phyloP scores from a whole-genome alignment of 768 basidiomycete genomes.

The Hirschioporus abietinus region DNA sequence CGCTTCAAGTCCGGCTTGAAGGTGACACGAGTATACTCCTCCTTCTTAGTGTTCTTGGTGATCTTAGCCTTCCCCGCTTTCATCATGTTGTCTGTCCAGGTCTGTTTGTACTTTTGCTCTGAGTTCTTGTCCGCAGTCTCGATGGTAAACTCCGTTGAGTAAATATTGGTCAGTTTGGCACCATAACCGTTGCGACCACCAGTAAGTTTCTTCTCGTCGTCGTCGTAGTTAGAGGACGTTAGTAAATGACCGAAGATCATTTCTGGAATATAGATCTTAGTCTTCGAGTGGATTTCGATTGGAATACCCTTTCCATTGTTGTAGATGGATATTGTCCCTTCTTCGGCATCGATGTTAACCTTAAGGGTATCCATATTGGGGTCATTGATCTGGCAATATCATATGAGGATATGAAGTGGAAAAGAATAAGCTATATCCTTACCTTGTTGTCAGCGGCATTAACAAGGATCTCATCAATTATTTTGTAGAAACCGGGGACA shows the following conservation, averaged over 20 bases:
- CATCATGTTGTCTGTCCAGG: constrained; percentile 91
- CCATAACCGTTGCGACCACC: constrained; percentile 99
- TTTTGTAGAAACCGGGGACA: constrained; percentile 98
- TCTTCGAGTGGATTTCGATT: constrained; percentile 88
- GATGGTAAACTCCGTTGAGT: constrained; percentile 92
- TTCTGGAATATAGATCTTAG: constrained; percentile 94
- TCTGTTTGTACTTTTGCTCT: constrained; percentile 89
- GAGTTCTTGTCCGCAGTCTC: constrained; percentile 91
- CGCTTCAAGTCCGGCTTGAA: constrained; percentile 90
- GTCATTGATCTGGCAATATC: constrained; percentile 76
- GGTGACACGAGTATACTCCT: constrained; percentile 90
- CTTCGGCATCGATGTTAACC: constrained; percentile 79
- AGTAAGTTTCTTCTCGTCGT: constrained; percentile 96
- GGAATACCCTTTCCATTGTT: constrained; percentile 98
- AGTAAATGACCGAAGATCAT: constrained; percentile 95
- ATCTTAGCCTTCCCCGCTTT: constrained; percentile 88
- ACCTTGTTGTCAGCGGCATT: constrained; percentile 99
- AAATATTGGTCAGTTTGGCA: constrained; percentile 97
- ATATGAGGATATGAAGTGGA: not conserved
- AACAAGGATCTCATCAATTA: constrained; percentile 97
- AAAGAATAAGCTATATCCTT: constrained; percentile 13
- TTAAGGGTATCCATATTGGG: constrained; percentile 87
- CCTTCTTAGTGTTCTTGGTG: constrained; percentile 79
- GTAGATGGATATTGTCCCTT: constrained; percentile 82
- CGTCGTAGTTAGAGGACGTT: constrained; percentile 95